These are phyloP conservation scores for Candolleomyces aberdarensis DNA, from an alignment of 768 basidiomycete species.

Conservation along the genomic window DNA sequence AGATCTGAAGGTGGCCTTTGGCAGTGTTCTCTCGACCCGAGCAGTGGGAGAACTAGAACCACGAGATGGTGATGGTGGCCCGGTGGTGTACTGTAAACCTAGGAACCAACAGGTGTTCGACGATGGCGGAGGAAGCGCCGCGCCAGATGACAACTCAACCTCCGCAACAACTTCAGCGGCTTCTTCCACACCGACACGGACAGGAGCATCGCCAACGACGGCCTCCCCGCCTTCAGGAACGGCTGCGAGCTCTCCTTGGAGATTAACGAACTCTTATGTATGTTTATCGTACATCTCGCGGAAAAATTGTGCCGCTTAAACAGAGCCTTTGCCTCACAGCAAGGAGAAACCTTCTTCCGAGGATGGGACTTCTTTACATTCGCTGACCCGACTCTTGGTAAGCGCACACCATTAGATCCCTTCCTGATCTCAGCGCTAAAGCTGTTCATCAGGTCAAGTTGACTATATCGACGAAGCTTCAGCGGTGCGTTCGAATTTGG, in stretches of 20 bases:
- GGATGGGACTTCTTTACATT: conserved; percentile 73
- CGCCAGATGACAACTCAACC: conserved; percentile 1
- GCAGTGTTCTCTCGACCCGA: conserved; percentile 44
- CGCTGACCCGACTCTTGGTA: conserved; percentile 78
- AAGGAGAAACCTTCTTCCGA: conserved; percentile 77
- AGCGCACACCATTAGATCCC: conserved; percentile 1
- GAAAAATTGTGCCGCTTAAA: too few relatives aligned
- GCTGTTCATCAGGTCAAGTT: conserved; percentile 37
- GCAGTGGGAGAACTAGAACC: conserved; percentile 19
- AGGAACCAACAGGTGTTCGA: neutral
- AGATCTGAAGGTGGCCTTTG: conserved; percentile 67
- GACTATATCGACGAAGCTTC: conserved; percentile 61
- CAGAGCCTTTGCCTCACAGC: conserved; percentile 25
- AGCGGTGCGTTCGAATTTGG: conserved; percentile 41
- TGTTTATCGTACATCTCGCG: too few relatives aligned
- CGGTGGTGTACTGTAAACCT: conserved; percentile 44
- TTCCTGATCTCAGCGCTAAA: too few relatives aligned
- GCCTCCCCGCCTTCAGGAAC: conserved; percentile 18
- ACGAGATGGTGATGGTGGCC: conserved; percentile 7
- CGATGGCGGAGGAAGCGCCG: conserved; percentile 11
- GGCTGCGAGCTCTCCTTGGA: conserved; percentile 51
- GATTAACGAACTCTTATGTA: conserved; percentile 56
- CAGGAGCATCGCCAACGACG: conserved; percentile 14
- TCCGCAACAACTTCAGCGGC: neutral
- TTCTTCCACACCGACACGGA: conserved; percentile 13